Evolutionary conservation across 768 basidiomycete genomes (phyloP).

Genomic region (Boletus pseudo-olivaceus): DNA sequence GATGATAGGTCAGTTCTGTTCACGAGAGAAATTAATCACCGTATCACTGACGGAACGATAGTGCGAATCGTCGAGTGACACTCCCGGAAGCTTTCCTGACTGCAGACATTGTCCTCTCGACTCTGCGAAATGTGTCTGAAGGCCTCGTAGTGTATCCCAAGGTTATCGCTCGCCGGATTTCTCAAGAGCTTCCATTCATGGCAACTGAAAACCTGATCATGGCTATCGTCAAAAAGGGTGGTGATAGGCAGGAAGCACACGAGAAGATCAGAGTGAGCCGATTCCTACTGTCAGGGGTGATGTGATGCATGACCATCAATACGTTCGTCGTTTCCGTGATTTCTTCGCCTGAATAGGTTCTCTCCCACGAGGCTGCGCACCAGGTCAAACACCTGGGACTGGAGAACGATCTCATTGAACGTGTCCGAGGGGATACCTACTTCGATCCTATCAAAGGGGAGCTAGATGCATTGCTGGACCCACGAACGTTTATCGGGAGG

Average conservation of each 20-base stretch:
- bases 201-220: conserved; percentile 99
- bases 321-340: conserved; percentile 2
- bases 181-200: conserved; percentile 98
- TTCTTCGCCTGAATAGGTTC: conserved; percentile 49
- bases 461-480: conserved; percentile 77
- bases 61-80: conserved; percentile 94
- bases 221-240: conserved; percentile 93
- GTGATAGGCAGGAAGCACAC: conserved; percentile 95
- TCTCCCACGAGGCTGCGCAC: conserved; percentile 91
- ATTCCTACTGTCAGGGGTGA: conserved; percentile 11
- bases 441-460: conserved; percentile 84
- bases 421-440: conserved; percentile 77
- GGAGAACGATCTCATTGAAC: conserved; percentile 93
- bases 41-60: conserved; percentile 29
- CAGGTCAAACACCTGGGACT: conserved; percentile 94
- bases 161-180: conserved; percentile 88
- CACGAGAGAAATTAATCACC: background rate
- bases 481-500: conserved; percentile 85
- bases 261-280: conserved; percentile 83
- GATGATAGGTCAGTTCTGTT: conserved; percentile 73
- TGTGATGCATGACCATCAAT: conserved; percentile 10
- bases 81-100: conserved; percentile 97
- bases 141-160: conserved; percentile 99
- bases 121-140: conserved; percentile 94
- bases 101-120: conserved; percentile 93